phyloP scores from a whole-genome alignment of 2,329 filamentous ascomycete species.

The Aureobasidium sp. region DNA sequence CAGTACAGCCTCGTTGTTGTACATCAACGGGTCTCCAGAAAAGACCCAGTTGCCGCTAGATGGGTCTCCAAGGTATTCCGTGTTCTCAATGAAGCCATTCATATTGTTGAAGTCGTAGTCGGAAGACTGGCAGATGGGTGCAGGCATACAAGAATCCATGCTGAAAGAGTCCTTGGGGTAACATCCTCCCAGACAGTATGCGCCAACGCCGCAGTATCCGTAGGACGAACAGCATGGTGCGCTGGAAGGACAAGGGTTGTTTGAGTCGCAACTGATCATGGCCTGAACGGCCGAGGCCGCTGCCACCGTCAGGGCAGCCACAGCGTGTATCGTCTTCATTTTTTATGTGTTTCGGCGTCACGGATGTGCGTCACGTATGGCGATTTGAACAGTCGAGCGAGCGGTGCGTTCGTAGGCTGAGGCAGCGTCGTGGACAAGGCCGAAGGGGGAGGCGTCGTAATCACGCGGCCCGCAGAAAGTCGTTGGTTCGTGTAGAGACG shows the following conservation, averaged over 20 bases:
- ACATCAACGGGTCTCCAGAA: slow-evolving; percentile 63
- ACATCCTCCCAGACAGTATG: slow-evolving; percentile 92
- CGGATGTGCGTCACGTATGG: neutral
- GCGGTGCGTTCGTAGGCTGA: neutral
- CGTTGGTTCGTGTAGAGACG: neutral
- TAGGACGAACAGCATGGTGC: slow-evolving; percentile 51
- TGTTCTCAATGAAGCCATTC: slow-evolving; percentile 61
- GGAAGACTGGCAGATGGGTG: slow-evolving; percentile 68
- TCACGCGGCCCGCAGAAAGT: neutral
- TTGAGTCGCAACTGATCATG: slow-evolving; percentile 24
- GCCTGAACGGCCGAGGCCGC: slow-evolving; percentile 23
- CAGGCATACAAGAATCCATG: slow-evolving; percentile 77
- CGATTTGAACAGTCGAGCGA: neutral
- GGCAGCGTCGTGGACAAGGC: neutral
- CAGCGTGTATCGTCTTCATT: slow-evolving; percentile 7
- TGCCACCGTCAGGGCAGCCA: slow-evolving; percentile 22
- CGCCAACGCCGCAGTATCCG: slow-evolving; percentile 79
- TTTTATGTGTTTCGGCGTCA: neutral
- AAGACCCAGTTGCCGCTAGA: slow-evolving; percentile 78
- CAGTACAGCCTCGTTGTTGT: slow-evolving; percentile 58
- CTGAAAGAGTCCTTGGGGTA: slow-evolving; percentile 77
- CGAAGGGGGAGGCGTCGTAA: slow-evolving; percentile 8
- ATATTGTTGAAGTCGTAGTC: slow-evolving; percentile 67
- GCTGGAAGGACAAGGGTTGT: slow-evolving; percentile 25
- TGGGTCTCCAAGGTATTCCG: slow-evolving; percentile 79